Evolutionary conservation across 2,329 filamentous ascomycete genomes (phyloP).

Genomic region (Chalaropsis ovoidea): DNA sequence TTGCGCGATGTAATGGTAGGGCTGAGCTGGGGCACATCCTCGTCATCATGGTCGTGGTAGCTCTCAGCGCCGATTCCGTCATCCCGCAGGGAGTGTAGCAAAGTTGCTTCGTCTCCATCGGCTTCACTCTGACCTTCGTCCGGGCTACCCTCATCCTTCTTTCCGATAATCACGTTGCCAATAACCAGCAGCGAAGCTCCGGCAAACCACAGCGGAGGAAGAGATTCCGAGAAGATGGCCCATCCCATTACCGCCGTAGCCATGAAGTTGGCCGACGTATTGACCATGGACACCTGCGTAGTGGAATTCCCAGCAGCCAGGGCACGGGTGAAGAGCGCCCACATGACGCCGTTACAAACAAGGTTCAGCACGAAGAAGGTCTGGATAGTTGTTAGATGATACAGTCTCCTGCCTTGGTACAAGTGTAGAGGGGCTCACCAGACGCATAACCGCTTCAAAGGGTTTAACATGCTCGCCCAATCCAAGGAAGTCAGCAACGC

Average conservation of each 20-base stretch:
- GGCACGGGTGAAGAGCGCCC: conserved; percentile 70
- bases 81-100: conserved; percentile 28
- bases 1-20: background rate
- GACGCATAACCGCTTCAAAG: conserved; percentile 42
- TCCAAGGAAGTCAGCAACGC: conserved; percentile 38
- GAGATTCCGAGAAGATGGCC: conserved; percentile 58
- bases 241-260: conserved; percentile 62
- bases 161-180: conserved; percentile 68
- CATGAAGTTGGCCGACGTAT: conserved; percentile 74
- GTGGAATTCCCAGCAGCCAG: conserved; percentile 65
- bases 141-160: conserved; percentile 47
- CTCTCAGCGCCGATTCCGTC: conserved; percentile 32
- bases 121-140: background rate
- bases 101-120: conserved; percentile 25
- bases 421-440: conserved; percentile 35
- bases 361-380: conserved; percentile 67
- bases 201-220: conserved; percentile 67
- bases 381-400: conserved; percentile 34
- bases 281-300: conserved; percentile 70
- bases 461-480: conserved; percentile 35
- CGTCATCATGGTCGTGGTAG: conserved; percentile 16
- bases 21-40: conserved; percentile 9
- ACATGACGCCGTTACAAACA: conserved; percentile 70
- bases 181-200: conserved; percentile 62
- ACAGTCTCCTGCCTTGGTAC: background rate